These are phyloP conservation scores for Linderniella brevidens DNA, from an alignment of 257 asterid genomes.

Conservation along the genomic window DNA sequence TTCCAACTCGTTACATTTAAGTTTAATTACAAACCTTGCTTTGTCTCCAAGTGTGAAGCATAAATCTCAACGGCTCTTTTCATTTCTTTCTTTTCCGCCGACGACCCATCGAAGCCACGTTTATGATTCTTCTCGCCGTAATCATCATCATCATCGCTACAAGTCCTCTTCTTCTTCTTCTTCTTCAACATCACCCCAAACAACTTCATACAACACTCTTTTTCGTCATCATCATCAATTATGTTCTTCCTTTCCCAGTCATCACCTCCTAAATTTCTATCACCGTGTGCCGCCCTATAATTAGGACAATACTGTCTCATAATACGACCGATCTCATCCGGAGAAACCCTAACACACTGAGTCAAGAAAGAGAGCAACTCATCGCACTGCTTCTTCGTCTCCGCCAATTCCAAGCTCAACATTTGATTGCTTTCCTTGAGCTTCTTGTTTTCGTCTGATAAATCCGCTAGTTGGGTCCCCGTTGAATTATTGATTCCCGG, in stretches of 20 bases:
- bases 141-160: constrained; percentile 19
- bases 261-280: too few relatives aligned
- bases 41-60: constrained; percentile 20
- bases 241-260: too few relatives aligned
- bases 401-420: constrained; percentile 51
- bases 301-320: constrained; percentile 11
- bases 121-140: too few relatives aligned
- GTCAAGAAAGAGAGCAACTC: constrained; percentile 44
- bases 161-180: constrained; percentile 41
- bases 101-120: constrained; percentile 9
- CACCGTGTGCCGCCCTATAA: constrained; percentile 8
- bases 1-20: too few relatives aligned
- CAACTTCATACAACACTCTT: constrained; percentile 36
- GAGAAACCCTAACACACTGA: constrained; percentile 35
- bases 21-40: constrained; percentile 27
- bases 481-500: constrained; percentile 36
- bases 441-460: constrained; percentile 53
- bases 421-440: constrained; percentile 34
- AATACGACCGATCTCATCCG: constrained; percentile 37
- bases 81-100: constrained; percentile 20
- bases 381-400: constrained; percentile 46
- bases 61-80: constrained; percentile 18
- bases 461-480: constrained; percentile 35
- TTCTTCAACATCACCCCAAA: constrained; percentile 59
- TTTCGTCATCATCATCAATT: constrained; percentile 23